These are phyloP conservation scores for Leccinum proliferum DNA, from an alignment of 1,284 basidiomycete species.

Conservation along the genomic window DNA sequence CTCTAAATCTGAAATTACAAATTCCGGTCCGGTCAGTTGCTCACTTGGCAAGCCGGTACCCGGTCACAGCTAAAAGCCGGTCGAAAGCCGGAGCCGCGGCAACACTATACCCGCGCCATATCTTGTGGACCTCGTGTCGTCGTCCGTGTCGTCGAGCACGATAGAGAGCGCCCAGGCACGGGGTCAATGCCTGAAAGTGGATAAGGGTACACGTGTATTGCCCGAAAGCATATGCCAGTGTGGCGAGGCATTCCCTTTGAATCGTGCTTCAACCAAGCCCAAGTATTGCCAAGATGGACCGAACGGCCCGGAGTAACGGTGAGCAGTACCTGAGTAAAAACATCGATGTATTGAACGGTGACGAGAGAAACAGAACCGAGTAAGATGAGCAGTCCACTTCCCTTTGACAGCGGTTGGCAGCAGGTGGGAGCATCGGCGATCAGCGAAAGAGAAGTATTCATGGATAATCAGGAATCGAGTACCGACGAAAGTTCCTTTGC, in stretches of 20 bases:
- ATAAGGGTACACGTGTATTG: background rate
- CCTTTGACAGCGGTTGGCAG: background rate
- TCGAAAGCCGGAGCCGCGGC: too few species aligned
- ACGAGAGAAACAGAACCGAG: background rate
- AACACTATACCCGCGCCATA: too few species aligned
- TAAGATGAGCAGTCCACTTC: background rate
- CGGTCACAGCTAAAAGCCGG: too few species aligned
- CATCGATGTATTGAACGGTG: background rate
- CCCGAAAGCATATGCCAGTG: background rate
- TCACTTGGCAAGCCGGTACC: too few species aligned
- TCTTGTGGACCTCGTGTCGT: too few species aligned
- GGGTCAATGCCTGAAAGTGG: background rate
- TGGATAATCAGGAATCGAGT: too few species aligned
- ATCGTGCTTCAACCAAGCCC: background rate
- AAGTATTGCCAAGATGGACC: background rate
- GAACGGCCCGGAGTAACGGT: background rate
- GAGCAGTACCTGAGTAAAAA: background rate
- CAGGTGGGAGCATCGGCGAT: too few species aligned
- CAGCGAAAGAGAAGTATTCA: too few species aligned
- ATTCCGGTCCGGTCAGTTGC: too few species aligned
- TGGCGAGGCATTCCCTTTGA: background rate
- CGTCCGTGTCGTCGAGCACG: too few species aligned
- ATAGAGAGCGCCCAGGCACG: background rate
- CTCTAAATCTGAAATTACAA: too few species aligned
- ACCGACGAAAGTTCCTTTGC: background rate